Base-by-base conservation (phyloP, 768 basidiomycete species). In the Strobilomyces dryophilus region DNA sequence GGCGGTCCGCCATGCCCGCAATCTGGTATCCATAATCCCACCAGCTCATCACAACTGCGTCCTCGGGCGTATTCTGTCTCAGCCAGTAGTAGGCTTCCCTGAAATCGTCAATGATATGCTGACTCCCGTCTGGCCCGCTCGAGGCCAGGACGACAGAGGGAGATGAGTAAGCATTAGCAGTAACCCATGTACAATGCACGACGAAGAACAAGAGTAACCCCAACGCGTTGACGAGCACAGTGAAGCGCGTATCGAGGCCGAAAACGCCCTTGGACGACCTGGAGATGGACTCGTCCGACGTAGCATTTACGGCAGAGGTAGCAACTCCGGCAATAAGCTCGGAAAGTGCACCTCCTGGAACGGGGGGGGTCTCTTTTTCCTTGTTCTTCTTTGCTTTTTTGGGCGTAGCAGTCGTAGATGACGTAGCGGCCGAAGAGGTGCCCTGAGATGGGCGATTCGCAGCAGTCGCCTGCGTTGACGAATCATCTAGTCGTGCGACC, bases 21-120 rank as follows among this genome's bases (percentile, higher is more conserved):
- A 98, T 98, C 71, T 98, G 95, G 68, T 99, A 98, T 27, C 95
- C 97, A 61, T 98, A 99, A 74, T 98, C 97, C 97, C 97, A 98
- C 97, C 97, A 99, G 55, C 89, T 92, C 93, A 95, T 95, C 24
- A 98, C 86, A 31, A 98, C 95, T 6, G 93, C 85, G 55, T 91
- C 86, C 69, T 93, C 77, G 6, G 87, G 79, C 3, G 97, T 99
- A 73, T 98, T 99, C 73, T 95, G 89, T 48, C 97, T 79, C 45
- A 99, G 71, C 97, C 97, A 99, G 66, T 98, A 98, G 70, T 99
- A 98, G 12, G 97, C 97, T 75, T 98, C 97, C 53, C 97, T 81
- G 84, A 98, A 99, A 70, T 99, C 97, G 65, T 99, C 97, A 63
- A 99, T 98, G 63, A 98, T 90, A 69, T 93, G 85, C 65, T 92